A percentile compares a stretch with the other conserved stretches of the same genome.
phyloP scores from a whole-genome alignment of 495 filamentous ascomycete genomes.

The Aspergillus nidulans region DNA sequence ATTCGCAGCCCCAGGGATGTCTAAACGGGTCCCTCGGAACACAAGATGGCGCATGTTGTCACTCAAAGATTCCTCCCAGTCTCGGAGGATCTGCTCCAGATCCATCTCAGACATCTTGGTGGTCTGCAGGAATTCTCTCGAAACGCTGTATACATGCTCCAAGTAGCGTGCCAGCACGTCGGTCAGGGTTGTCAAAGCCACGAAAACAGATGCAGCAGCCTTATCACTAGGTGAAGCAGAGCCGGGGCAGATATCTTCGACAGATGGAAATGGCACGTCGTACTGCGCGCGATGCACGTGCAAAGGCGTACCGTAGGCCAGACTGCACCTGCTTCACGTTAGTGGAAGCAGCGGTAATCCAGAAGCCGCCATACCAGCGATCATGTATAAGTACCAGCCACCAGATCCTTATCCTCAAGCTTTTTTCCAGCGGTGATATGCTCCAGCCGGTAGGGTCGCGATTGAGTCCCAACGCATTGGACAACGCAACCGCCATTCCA shows the following conservation, averaged over 20 bases:
- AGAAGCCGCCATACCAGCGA: constrained; percentile 24
- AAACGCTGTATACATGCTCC: constrained; percentile 32
- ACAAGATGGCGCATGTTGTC: constrained; percentile 22
- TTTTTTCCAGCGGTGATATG: constrained; percentile 30
- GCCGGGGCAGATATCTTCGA: constrained; percentile 18
- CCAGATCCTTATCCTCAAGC: constrained; percentile 31
- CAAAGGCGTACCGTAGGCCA: constrained; percentile 34
- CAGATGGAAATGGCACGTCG: constrained; percentile 33
- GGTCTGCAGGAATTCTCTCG: constrained; percentile 3
- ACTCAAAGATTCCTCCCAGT: constrained; percentile 24
- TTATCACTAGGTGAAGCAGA: constrained; percentile 3
- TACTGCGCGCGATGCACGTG: constrained; percentile 32
- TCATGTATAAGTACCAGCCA: constrained; percentile 39
- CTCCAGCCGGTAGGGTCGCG: constrained; percentile 30
- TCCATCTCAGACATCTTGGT: constrained; percentile 4
- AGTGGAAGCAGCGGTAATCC: background rate
- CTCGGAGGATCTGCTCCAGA: constrained; percentile 21
- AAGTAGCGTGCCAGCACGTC: constrained; percentile 35
- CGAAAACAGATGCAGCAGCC: constrained; percentile 26
- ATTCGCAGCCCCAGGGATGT: constrained; percentile 31
- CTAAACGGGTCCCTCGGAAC: constrained; percentile 17
- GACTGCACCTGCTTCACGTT: constrained; percentile 26
- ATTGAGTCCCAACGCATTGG: constrained; percentile 34
- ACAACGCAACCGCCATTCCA: constrained; percentile 31
- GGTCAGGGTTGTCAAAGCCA: constrained; percentile 35